Conservation (phyloP, 345 rosid genomes). For the Fremontodendron californicum region DNA sequence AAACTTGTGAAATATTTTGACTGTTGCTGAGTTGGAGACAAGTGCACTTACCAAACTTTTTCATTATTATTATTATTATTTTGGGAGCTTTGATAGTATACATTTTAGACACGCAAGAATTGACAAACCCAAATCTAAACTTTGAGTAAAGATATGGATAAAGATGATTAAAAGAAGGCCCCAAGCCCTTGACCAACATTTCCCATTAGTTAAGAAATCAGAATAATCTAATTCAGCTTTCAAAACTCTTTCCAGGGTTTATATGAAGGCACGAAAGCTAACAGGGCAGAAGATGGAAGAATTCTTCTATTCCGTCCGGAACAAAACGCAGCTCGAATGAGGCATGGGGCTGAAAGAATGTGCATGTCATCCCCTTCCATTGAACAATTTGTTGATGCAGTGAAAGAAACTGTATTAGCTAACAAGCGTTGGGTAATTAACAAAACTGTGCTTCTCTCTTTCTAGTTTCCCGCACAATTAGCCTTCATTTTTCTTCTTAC, state of each 20-base stretch:
- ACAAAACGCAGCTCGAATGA: slow-evolving; percentile 67
- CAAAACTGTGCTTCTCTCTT: background rate
- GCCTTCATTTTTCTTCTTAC: background rate
- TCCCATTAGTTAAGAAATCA: background rate
- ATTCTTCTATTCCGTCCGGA: slow-evolving; percentile 71
- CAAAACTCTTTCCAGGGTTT: slow-evolving; percentile 41
- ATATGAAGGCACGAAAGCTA: slow-evolving; percentile 80
- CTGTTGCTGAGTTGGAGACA: background rate
- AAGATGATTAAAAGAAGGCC: background rate
- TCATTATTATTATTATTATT: background rate
- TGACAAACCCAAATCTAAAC: background rate
- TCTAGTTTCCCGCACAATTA: background rate
- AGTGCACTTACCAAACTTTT: background rate
- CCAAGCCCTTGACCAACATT: background rate
- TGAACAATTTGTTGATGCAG: slow-evolving; percentile 66
- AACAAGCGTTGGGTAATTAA: slow-evolving; percentile 75
- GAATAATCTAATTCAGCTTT: background rate
- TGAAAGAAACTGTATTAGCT: slow-evolving; percentile 60
- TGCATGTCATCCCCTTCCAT: slow-evolving; percentile 79
- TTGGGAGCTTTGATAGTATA: background rate
- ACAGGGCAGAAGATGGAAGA: slow-evolving; percentile 62
- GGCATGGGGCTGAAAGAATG: slow-evolving; percentile 73
- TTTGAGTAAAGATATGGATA: background rate
- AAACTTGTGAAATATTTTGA: background rate
- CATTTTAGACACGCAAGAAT: background rate